Base-by-base conservation (phyloP, 108 stramenopile species). In the Cyclotella distinguenda region DNA sequence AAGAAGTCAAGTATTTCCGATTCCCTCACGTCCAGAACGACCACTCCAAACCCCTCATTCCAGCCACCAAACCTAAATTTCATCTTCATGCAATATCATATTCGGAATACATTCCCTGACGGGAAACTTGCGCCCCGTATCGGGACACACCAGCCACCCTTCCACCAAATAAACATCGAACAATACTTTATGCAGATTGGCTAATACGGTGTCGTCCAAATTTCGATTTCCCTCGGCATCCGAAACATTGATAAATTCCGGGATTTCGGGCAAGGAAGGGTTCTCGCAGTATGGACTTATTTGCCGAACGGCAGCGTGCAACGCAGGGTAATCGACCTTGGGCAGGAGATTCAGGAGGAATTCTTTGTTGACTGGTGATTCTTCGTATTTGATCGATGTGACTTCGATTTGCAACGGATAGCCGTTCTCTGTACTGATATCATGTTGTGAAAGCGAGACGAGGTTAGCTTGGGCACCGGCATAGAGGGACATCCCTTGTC, bases 51-150 rank as follows among this genome's bases (percentile, higher is more conserved):
- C n/a, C n/a, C n/a, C n/a, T n/a, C n/a, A n/a, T n/a, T n/a, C n/a
- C 5, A 16, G 40, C 16, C 40, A 4, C 40, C 21, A 23, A 18
- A 4, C 30, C 56, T 82, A 95, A 26, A 97, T 82, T 78, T 98
- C 98, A 82, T 99, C 98, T 63, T 97, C 98, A 58, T 97, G 95
- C 31, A 99, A 76, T 44, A 98, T 88, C 97, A 98, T 97, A 65
- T 98, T 98, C 4, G 97, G 97, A 49, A 98, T 96, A 31, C 92
- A 79, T 28, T 97, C 88, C 58, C 88, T 93, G 50, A 98, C 87
- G 12, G 94, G 83, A 66, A 97, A 98, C 54, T 80, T 80, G 4
- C 97, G 71, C 35, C 91, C 93, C 11, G 95, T 96, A 77, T 90
- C 88, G 0, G 95, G 95, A 77, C 97, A 98, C 8, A 95, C 59